These are phyloP conservation scores for Plasmodium gallinaceum DNA, from an alignment of 169 alveolate genomes.

Conservation along the genomic window DNA sequence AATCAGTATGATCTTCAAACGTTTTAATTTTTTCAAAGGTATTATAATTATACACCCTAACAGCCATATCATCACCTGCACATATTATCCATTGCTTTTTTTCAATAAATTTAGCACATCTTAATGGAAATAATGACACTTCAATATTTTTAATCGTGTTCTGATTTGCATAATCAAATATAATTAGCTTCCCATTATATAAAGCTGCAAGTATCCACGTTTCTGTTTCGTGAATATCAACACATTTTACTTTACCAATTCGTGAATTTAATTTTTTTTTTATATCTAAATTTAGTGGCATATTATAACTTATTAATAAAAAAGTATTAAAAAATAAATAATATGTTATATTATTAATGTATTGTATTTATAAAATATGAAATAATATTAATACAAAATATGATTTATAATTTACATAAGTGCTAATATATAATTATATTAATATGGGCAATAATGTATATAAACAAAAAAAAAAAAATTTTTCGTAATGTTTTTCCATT, in stretches of 20 bases:
- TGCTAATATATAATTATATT: too few relatives aligned
- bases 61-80: conserved; percentile 95
- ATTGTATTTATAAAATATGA: too few relatives aligned
- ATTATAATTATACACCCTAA: conserved; percentile 96
- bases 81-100: conserved; percentile 96
- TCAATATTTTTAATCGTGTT: conserved; percentile 94
- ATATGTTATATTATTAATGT: neutral
- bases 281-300: conserved; percentile 95
- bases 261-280: conserved; percentile 94
- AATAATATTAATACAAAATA: too few relatives aligned
- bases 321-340: neutral
- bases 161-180: conserved; percentile 92
- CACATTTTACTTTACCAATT: conserved; percentile 96
- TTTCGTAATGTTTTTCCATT: too few relatives aligned
- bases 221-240: conserved; percentile 96
- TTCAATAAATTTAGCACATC: conserved; percentile 96
- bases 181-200: conserved; percentile 94
- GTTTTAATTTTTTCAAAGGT: conserved; percentile 95
- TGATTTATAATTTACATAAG: too few relatives aligned
- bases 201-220: conserved; percentile 97
- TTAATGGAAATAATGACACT: conserved; percentile 93
- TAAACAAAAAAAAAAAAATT: too few relatives aligned
- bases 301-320: conserved; percentile 47
- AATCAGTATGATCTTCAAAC: conserved; percentile 98
- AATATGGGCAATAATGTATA: too few relatives aligned